Evolutionary conservation across 331 rosid genomes (phyloP).

Genomic region (Malus hybrid): DNA sequence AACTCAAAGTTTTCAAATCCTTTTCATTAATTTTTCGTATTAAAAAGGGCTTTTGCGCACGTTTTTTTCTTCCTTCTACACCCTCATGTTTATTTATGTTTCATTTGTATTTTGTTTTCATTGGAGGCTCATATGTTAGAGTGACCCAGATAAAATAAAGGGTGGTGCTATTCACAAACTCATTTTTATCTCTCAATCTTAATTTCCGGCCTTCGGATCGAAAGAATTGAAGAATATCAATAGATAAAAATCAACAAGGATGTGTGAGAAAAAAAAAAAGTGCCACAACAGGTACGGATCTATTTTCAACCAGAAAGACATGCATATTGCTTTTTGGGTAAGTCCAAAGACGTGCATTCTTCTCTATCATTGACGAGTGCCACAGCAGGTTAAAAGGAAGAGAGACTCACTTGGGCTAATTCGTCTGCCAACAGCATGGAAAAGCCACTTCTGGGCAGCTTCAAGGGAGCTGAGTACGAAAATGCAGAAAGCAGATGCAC

Average conservation of each 20-base stretch:
- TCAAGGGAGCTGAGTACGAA: neutral
- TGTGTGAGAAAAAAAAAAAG: too few species aligned
- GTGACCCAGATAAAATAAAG: neutral
- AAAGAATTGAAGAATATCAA: too few species aligned
- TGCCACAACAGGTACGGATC: neutral
- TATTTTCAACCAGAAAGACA: neutral
- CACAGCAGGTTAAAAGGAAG: neutral
- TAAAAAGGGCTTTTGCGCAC: too few species aligned
- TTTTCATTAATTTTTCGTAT: too few species aligned
- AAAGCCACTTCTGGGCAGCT: constrained; percentile 1
- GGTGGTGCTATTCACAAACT: neutral
- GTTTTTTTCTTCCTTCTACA: too few species aligned
- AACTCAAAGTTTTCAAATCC: too few species aligned
- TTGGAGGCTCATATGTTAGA: too few species aligned
- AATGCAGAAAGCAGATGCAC: neutral
- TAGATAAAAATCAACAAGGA: too few species aligned
- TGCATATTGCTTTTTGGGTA: neutral
- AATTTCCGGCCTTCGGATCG: too few species aligned
- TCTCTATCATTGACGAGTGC: neutral
- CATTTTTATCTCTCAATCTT: too few species aligned
- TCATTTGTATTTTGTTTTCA: too few species aligned
- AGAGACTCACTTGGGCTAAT: neutral
- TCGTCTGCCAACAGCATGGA: constrained; percentile 7
- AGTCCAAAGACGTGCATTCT: neutral
- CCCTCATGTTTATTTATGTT: too few species aligned